phyloP scores from a whole-genome alignment of 768 basidiomycete species.

The Hypholoma fasciculare region DNA sequence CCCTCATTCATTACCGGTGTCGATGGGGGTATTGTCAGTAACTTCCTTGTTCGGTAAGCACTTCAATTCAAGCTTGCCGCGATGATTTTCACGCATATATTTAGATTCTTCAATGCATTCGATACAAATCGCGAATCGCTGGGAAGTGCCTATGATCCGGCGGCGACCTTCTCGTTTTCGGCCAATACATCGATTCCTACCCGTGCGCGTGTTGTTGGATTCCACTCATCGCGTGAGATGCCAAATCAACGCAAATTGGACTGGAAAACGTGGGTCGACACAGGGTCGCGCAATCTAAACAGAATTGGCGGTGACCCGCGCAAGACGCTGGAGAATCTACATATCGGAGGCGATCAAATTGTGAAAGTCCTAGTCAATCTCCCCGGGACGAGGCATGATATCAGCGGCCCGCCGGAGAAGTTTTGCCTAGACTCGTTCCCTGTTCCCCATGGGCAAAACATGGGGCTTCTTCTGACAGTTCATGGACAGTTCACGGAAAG shows the following conservation, averaged over 20 bases:
- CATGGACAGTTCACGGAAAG: constrained; percentile 94
- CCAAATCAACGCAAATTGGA: constrained; percentile 84
- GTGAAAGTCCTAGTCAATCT: constrained; percentile 60
- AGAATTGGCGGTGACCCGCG: constrained; percentile 63
- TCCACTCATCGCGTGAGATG: constrained; percentile 60
- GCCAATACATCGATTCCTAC: constrained; percentile 81
- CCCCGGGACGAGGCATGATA: constrained; percentile 82
- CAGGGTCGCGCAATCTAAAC: constrained; percentile 77
- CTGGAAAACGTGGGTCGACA: constrained; percentile 72
- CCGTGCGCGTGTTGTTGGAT: constrained; percentile 73
- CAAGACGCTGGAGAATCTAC: constrained; percentile 63
- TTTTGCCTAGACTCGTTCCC: constrained; percentile 90
- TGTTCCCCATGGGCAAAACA: constrained; percentile 60
- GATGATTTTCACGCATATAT: constrained; percentile 5
- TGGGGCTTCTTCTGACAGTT: constrained; percentile 68
- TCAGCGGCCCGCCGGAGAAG: constrained; percentile 73
- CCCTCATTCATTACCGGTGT: constrained; percentile 77
- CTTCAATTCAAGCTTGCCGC: constrained; percentile 3
- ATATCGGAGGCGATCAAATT: constrained; percentile 68
- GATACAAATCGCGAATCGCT: constrained; percentile 74
- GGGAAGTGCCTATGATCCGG: constrained; percentile 73
- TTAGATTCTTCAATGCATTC: constrained; percentile 82
- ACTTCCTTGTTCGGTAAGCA: constrained; percentile 76
- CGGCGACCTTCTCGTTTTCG: constrained; percentile 90
- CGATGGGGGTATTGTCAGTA: constrained; percentile 63